Evolutionary conservation across 257 asterid genomes (phyloP).

Genomic region (Handroanthus guayacan): DNA sequence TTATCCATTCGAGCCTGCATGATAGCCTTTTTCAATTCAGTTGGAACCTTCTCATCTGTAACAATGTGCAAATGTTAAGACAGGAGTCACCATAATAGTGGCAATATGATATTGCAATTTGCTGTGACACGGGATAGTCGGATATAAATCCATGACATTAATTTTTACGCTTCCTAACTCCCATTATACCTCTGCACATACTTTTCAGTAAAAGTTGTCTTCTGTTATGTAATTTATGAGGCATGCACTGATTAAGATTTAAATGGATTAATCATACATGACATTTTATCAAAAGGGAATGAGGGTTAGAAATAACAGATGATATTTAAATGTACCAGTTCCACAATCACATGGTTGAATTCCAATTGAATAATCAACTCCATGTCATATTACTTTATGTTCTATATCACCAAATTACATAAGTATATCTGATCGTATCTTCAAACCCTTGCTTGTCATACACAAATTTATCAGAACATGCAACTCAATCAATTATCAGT

Average conservation of each 20-base stretch:
- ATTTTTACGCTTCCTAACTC: background rate
- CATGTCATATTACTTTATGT: background rate
- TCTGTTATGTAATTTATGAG: background rate
- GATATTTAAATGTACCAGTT: background rate
- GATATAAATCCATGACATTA: background rate
- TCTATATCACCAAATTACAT: background rate
- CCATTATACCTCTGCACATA: background rate
- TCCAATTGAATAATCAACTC: constrained; percentile 12
- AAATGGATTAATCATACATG: background rate
- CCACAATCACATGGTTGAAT: constrained; percentile 19
- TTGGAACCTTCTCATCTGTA: constrained; percentile 86
- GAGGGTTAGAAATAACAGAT: background rate
- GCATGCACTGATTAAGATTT: background rate
- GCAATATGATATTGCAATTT: constrained; percentile 1
- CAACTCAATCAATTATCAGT: background rate
- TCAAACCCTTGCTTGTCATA: background rate
- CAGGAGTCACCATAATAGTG: background rate
- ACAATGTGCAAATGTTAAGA: background rate
- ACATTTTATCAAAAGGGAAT: background rate
- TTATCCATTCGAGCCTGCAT: constrained; percentile 88
- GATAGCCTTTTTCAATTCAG: constrained; percentile 83
- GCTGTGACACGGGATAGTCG: background rate
- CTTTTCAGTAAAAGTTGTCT: background rate
- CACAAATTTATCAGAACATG: background rate
- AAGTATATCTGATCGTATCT: background rate